Conservation (phyloP, 1,139 yeast species). For the Arxiozyma bovina region DNA sequence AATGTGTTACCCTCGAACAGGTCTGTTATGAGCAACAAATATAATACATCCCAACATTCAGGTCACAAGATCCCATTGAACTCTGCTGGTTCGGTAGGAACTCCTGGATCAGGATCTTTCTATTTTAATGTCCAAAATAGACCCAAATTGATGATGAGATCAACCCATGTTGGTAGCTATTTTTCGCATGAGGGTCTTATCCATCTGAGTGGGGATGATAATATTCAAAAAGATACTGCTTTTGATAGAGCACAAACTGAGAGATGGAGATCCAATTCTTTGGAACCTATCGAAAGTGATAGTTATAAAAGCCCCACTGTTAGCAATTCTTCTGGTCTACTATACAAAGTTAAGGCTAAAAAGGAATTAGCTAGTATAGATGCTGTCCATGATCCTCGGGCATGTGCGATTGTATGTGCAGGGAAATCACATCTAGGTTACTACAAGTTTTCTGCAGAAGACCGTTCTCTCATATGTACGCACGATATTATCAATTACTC, state of each 20-base stretch:
- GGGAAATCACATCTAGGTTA: constrained; percentile 29
- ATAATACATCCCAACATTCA: not conserved
- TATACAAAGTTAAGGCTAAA: constrained; percentile 13
- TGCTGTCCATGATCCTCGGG: constrained; percentile 24
- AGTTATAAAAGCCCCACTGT: not conserved
- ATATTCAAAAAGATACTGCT: not conserved
- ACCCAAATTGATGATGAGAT: constrained; percentile 11
- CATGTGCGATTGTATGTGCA: constrained; percentile 24
- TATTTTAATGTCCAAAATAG: constrained; percentile 7
- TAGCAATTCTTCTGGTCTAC: constrained; percentile 14
- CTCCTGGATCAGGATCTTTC: constrained; percentile 1
- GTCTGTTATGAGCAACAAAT: not conserved
- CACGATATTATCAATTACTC: constrained; percentile 19
- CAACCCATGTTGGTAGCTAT: constrained; percentile 10
- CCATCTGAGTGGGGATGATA: constrained; percentile 2
- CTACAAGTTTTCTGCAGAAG: constrained; percentile 22
- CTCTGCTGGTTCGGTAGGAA: not conserved
- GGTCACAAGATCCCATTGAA: not conserved
- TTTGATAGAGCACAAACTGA: not conserved
- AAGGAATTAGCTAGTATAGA: constrained; percentile 29
- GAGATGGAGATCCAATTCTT: not conserved
- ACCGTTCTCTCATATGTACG: constrained; percentile 14
- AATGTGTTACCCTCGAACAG: not conserved
- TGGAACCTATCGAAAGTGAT: constrained; percentile 1
- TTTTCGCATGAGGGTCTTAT: constrained; percentile 9